A percentile compares a stretch with the other conserved stretches of the same genome.
Evolutionary conservation across 768 basidiomycete species (phyloP).

Genomic region (Pleurotus giganteus): DNA sequence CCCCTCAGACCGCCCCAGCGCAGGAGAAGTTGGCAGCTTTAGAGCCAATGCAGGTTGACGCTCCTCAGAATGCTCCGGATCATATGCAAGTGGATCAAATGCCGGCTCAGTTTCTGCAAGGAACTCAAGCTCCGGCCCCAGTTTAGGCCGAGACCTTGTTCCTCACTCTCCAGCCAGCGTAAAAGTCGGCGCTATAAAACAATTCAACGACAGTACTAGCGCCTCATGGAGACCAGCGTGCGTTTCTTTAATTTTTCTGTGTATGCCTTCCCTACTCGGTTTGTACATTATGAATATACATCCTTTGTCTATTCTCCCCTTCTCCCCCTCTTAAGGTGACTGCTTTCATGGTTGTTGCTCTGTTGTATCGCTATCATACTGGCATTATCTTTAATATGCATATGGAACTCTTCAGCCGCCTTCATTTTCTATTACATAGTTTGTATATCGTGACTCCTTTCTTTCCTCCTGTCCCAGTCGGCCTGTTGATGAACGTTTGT

Average conservation of each 20-base stretch:
- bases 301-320: background rate
- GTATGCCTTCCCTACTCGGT: background rate
- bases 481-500: too few relatives aligned
- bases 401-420: background rate
- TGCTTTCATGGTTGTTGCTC: constrained; percentile 1
- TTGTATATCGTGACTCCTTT: background rate
- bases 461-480: too few relatives aligned
- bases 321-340: background rate
- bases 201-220: background rate
- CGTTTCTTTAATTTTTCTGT: background rate
- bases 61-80: background rate
- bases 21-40: background rate
- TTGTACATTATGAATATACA: background rate
- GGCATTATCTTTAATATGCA: constrained; percentile 1
- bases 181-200: background rate
- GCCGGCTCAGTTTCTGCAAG: background rate
- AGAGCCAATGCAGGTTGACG: background rate
- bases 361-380: constrained; percentile 9
- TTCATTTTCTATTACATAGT: background rate
- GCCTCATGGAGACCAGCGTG: background rate
- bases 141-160: background rate
- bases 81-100: background rate
- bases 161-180: background rate
- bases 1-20: background rate
- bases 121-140: background rate